A percentile compares a stretch with the other conserved stretches of the same genome.
These are phyloP conservation scores for Metarhizium anisopliae DNA, from an alignment of 2,329 filamentous ascomycete genomes.

Conservation along the genomic window DNA sequence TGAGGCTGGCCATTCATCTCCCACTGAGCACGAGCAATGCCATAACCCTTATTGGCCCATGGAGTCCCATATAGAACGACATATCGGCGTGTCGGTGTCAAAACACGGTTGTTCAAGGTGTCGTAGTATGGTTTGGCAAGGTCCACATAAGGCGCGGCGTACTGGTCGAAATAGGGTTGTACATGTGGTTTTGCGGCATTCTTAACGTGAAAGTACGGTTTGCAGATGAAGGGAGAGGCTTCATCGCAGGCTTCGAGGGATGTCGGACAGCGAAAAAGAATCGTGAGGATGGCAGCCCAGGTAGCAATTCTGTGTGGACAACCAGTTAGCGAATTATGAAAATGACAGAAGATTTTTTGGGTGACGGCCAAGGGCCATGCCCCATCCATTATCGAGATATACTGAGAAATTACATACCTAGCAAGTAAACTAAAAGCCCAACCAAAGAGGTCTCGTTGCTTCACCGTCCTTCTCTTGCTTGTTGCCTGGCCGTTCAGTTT, in stretches of 20 bases:
- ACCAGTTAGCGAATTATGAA: not conserved
- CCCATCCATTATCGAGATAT: too few species aligned
- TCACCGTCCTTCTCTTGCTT: slow-evolving; percentile 13
- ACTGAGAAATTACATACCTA: slow-evolving; percentile 33
- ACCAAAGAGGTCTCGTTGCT: slow-evolving; percentile 19
- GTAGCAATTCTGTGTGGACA: slow-evolving; percentile 53
- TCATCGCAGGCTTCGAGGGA: slow-evolving; percentile 58
- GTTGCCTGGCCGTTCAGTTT: slow-evolving; percentile 21
- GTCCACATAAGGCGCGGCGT: slow-evolving; percentile 76
- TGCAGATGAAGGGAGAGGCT: slow-evolving; percentile 69
- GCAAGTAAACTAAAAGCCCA: slow-evolving; percentile 41
- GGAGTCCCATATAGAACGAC: slow-evolving; percentile 69
- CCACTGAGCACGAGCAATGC: slow-evolving; percentile 66
- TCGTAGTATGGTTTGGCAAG: slow-evolving; percentile 67
- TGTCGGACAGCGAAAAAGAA: slow-evolving; percentile 75
- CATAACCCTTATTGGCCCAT: slow-evolving; percentile 55
- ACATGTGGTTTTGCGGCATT: slow-evolving; percentile 60
- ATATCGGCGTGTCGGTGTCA: slow-evolving; percentile 59
- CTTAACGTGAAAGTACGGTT: slow-evolving; percentile 66
- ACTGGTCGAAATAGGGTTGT: slow-evolving; percentile 76
- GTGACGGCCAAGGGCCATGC: too few species aligned
- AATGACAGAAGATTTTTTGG: too few species aligned
- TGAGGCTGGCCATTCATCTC: slow-evolving; percentile 68
- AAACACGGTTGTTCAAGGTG: slow-evolving; percentile 50
- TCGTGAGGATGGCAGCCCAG: slow-evolving; percentile 78